Base-by-base conservation (phyloP, 2,329 filamentous ascomycete species). In the Epichloe festucae region DNA sequence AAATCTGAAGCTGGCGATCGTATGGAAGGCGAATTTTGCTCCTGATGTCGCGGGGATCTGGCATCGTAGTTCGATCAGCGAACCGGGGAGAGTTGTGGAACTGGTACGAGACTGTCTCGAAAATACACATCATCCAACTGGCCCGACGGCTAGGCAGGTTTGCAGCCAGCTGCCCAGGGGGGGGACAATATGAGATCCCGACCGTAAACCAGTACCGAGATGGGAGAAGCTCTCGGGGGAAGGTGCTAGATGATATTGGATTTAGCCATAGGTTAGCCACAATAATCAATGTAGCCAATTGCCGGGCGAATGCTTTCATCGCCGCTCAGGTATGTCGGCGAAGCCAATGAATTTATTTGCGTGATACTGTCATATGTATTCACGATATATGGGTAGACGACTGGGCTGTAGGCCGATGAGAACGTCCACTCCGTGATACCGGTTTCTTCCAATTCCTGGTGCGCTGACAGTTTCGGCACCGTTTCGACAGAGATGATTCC, bases 121-220 rank as follows among this genome's bases (percentile, higher is more conserved):
- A 4, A 43, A 43, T 21, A 19, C 41, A 43, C 41, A 43, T 21
- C 23, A 49, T 21, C 39, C 23, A 45, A 45, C 42, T 43, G 21
- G 19, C 34, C 19, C 19, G 15, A 39, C 31, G 8, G 4, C 8
- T 31, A 31, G 31, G 31, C 31, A 31, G 10, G 10, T 31, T 31
- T 31, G 31, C 31, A 31, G 31, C 31, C 31, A 31, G 7, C 31
- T 31, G 31, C 31, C 31, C 31, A 31, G 82, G 34, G 68, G 73
- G 0, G 85, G 0, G 85, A 87, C 23, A 67, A 6, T 87, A 77
- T 65, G 61, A 77, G 42, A 70, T 89, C 55, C 60, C 81, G 45
- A 77, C 82, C 46, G 70, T 87, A 47, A 76, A 87, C 65, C 84
- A 84, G 23, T 77, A 68, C 68, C 52, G 74, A 72, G 5, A 89